Base-by-base conservation (phyloP, 192 early-diverging fungal species). In the Martensiomyces pterosporus region DNA sequence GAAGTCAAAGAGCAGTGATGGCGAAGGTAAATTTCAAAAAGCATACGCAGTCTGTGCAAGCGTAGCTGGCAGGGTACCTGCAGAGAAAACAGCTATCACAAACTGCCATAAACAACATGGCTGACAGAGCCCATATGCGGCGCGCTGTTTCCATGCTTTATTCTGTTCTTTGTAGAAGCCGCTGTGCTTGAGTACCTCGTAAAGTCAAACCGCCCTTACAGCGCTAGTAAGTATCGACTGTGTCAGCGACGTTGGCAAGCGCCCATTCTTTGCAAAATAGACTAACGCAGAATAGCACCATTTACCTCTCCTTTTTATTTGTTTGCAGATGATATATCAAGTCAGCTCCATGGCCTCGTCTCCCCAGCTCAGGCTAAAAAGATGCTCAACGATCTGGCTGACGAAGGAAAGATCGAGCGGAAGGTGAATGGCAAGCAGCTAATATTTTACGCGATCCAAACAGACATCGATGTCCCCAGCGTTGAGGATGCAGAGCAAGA, bases 311-410 rank as follows among this genome's bases (percentile, higher is more conserved):
- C n/a, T n/a, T n/a, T n/a, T n/a, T n/a, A n/a, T n/a, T n/a, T n/a
- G n/a, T n/a, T n/a, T n/a, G 67, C 60, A 36, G 64, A 70, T 46
- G 67, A 70, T 48, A 70, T 70, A 34, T 70, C 67, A 19, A 71
- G 68, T 33, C 68, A 71, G 68, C 61, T 71, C 9, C 68, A 71
- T 26, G 61, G 61, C n/a, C 61, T 52, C 16, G 68, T 71, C 24
- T 64, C 68, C 10, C 52, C 57, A 1, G 52, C 52, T 1, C 55
- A 55, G 23, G 68, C 68, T 0, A 71, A 71, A 38, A 71, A 71
- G 50, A 26, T 71, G 0, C 68, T 71, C 32, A 71, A 64, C 37
- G 61, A 64, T 25, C 52, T 71, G 18, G 68, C 68, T 4, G 61
- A 71, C 24, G 57, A 71, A 1, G 56, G 36, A 2, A 54, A 33